These are phyloP conservation scores for Neopestalotiopsis clavispora DNA, from an alignment of 2,329 filamentous ascomycete species.

Conservation along the genomic window DNA sequence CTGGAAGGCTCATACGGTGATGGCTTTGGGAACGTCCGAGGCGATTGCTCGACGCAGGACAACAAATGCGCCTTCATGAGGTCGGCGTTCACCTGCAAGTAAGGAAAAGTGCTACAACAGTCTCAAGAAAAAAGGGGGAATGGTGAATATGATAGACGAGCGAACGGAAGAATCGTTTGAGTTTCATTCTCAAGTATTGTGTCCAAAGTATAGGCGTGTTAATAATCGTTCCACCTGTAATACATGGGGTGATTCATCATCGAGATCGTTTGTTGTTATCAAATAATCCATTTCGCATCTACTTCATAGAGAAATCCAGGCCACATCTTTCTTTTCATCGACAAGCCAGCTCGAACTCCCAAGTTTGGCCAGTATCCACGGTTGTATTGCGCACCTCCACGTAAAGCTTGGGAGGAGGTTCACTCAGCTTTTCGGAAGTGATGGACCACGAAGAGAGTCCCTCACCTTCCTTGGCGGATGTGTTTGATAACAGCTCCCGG, in stretches of 20 bases:
- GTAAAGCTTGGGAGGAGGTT: background rate
- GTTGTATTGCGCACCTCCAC: constrained; percentile 5
- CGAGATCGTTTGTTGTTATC: no score
- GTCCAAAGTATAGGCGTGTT: no score
- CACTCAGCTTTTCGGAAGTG: background rate
- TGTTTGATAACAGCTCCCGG: background rate
- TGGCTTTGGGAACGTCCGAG: background rate
- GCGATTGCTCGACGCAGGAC: background rate
- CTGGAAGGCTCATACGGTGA: background rate
- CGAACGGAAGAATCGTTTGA: no score
- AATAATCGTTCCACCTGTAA: no score
- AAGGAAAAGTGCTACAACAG: background rate
- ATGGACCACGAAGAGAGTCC: background rate
- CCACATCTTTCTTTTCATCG: background rate
- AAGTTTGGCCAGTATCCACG: background rate
- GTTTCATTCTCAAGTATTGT: no score
- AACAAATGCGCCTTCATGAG: background rate
- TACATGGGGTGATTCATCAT: no score
- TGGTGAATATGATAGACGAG: no score
- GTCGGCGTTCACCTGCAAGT: constrained; percentile 2
- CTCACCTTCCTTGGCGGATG: background rate
- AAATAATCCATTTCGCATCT: background rate
- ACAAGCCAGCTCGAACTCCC: background rate
- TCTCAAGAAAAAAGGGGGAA: no score
- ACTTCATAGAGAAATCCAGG: background rate